A percentile compares a stretch with the other conserved stretches of the same genome.
Conservation (phyloP, 2,329 filamentous ascomycete genomes). For the Tolypocladium pustulatum region DNA sequence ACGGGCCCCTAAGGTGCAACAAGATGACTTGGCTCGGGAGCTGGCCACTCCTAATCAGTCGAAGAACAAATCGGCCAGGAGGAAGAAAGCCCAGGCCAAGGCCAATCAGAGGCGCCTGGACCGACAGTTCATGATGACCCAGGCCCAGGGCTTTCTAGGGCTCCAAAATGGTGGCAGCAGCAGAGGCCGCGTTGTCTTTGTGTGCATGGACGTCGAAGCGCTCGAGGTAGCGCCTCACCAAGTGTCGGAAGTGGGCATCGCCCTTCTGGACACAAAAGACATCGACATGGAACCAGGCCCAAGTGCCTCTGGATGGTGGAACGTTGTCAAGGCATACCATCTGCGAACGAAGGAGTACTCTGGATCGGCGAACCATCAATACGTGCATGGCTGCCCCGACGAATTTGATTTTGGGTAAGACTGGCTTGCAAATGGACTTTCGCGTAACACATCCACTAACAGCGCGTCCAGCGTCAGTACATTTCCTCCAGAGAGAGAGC, state of each 20-base stretch:
- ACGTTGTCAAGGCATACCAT: constrained; percentile 59
- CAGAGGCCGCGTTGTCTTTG: constrained; percentile 44
- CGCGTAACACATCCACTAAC: constrained; percentile 5
- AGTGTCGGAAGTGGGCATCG: constrained; percentile 80
- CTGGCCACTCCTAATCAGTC: not conserved
- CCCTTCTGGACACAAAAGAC: constrained; percentile 61
- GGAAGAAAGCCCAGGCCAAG: constrained; percentile 21
- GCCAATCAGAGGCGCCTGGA: constrained; percentile 34
- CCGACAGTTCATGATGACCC: constrained; percentile 45
- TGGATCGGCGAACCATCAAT: constrained; percentile 55
- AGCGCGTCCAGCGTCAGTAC: constrained; percentile 25
- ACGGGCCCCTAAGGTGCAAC: constrained; percentile 9
- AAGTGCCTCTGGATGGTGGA: constrained; percentile 55
- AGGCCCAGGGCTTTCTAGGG: constrained; percentile 61
- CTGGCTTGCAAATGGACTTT: not conserved
- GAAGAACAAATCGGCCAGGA: not conserved
- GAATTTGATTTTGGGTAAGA: constrained; percentile 64
- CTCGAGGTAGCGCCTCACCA: constrained; percentile 56
- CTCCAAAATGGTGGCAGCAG: constrained; percentile 22
- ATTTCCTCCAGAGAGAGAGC: constrained; percentile 23
- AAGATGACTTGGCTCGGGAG: not conserved
- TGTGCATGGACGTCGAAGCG: constrained; percentile 75
- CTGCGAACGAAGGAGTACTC: constrained; percentile 63
- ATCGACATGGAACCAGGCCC: constrained; percentile 49
- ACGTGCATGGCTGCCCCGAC: constrained; percentile 63